Evolutionary conservation across 192 early-diverging fungal genomes (phyloP).

Genomic region (Gamsiella multidivaricata): DNA sequence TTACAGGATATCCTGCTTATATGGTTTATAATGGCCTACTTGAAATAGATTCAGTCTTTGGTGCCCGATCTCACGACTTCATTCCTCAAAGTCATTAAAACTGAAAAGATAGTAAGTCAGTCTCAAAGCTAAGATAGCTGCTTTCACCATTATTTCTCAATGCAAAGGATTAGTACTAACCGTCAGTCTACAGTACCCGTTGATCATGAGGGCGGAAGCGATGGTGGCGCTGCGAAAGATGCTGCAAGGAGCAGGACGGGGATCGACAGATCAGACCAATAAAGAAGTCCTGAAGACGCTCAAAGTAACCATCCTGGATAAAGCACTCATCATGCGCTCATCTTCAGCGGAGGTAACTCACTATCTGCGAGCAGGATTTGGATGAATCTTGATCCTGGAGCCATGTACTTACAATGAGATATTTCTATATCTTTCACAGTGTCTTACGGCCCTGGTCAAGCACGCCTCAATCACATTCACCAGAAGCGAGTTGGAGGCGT

Average conservation of each 20-base stretch:
- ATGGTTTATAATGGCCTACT: background rate
- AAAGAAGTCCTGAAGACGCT: slow-evolving; percentile 80
- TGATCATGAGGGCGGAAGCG: slow-evolving; percentile 76
- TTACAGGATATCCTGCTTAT: background rate
- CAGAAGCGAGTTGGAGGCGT: slow-evolving; percentile 43
- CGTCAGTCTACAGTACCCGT: slow-evolving; percentile 46
- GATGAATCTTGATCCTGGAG: no score
- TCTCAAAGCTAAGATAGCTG: background rate
- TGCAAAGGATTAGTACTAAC: background rate
- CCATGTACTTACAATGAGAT: background rate
- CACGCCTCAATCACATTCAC: slow-evolving; percentile 53
- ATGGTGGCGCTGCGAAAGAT: slow-evolving; percentile 70
- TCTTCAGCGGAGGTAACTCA: slow-evolving; percentile 74
- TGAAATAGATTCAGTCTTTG: slow-evolving; percentile 72
- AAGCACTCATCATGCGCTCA: slow-evolving; percentile 73
- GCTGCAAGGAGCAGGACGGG: slow-evolving; percentile 81
- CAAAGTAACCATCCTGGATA: slow-evolving; percentile 74
- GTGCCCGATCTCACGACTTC: slow-evolving; percentile 71
- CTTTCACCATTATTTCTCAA: background rate
- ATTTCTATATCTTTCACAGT: slow-evolving; percentile 44
- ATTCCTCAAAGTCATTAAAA: slow-evolving; percentile 75
- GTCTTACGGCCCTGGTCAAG: slow-evolving; percentile 62
- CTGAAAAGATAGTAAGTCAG: slow-evolving; percentile 65
- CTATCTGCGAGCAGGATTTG: no score
- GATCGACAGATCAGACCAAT: slow-evolving; percentile 70